Evolutionary conservation across 345 rosid species (phyloP).

Genomic region (Pseudoturritis turrita): DNA sequence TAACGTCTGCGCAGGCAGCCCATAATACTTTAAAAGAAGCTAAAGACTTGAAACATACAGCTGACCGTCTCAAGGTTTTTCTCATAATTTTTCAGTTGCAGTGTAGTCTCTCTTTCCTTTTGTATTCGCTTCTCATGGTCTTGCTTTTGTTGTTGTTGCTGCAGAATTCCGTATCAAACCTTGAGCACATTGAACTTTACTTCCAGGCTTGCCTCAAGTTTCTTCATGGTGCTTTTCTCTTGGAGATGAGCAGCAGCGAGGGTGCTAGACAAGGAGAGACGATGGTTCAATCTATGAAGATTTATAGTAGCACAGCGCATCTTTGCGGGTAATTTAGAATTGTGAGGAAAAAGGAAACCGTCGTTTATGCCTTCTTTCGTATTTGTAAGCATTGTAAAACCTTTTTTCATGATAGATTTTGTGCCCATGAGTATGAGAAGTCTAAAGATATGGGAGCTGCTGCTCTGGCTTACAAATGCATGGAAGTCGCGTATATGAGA

Average conservation of each 20-base stretch:
- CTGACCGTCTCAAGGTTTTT: slow-evolving; percentile 88
- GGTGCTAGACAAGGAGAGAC: slow-evolving; percentile 68
- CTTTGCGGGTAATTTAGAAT: slow-evolving; percentile 79
- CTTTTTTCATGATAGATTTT: slow-evolving; percentile 50
- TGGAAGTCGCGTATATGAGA: slow-evolving; percentile 93
- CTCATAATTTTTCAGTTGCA: slow-evolving; percentile 14
- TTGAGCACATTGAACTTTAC: slow-evolving; percentile 73
- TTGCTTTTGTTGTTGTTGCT: slow-evolving; percentile 31
- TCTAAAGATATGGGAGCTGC: slow-evolving; percentile 87
- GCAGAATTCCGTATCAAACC: slow-evolving; percentile 58
- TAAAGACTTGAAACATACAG: slow-evolving; percentile 82
- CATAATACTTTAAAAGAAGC: slow-evolving; percentile 84
- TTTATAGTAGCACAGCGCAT: slow-evolving; percentile 82
- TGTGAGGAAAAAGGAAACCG: slow-evolving; percentile 13
- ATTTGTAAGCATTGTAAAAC: slow-evolving; percentile 15
- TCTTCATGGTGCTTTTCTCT: slow-evolving; percentile 76
- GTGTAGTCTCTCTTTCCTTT: background rate
- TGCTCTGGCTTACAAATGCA: slow-evolving; percentile 96
- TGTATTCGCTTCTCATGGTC: slow-evolving; percentile 1
- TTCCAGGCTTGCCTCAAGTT: slow-evolving; percentile 95
- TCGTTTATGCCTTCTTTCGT: background rate
- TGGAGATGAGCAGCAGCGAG: slow-evolving; percentile 66
- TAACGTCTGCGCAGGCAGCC: slow-evolving; percentile 49
- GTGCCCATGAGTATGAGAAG: slow-evolving; percentile 95
- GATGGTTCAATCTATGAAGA: slow-evolving; percentile 52